Evolutionary conservation across 495 filamentous ascomycete genomes (phyloP), one percentile per base, ranked within the genome.

Genomic region (Lichenothelia convexa): DNA sequence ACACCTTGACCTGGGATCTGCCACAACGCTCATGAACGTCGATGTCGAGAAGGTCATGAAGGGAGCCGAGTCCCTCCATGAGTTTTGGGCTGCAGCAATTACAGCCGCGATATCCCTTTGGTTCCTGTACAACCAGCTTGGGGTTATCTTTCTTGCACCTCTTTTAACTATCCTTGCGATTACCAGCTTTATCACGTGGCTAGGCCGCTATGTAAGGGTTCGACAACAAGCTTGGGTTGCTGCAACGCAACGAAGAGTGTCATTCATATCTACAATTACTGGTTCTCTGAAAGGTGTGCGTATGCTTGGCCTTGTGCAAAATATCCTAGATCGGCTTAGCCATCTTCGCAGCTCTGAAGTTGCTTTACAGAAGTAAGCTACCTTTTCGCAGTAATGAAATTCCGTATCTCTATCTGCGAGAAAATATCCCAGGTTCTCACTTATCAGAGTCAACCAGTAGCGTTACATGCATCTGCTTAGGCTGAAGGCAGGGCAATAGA

Each of bases 11-110:
- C 17, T 48, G 13, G 39, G 45, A 9, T 36, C 38, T 12, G 43
- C 43, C 13, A 48, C 42, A 8, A 35, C 42, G n/a, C 34, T 48
- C 6, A 48, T 48, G 45, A 45, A 42, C 32, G 43, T 42, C 3
- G 45, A 48, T 23, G 42, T 48, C 9, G 45, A 48, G 30, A 45
- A 45, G 18, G 22, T 48, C 6, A 7, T 48, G 8, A 23, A 5
- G 15, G 43, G 30, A n/a, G 13, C 26, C 18, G 21, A 13, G 6
- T 11, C n/a, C 5, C 30, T 45, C 16, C 45, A 48, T 36, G 45
- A 48, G 17, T 20, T 48, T 18, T 48, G 42, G 42, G 34, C 42
- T 4, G 5, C 22, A 4, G 15, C 34, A 18, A 27, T 27, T 27
- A 27, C 7, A 7, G 24, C 24, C 13, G 24, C 7, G 7, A 27